phyloP scores from a whole-genome alignment of 805 yeast species.

The Candida silvicultrix region DNA sequence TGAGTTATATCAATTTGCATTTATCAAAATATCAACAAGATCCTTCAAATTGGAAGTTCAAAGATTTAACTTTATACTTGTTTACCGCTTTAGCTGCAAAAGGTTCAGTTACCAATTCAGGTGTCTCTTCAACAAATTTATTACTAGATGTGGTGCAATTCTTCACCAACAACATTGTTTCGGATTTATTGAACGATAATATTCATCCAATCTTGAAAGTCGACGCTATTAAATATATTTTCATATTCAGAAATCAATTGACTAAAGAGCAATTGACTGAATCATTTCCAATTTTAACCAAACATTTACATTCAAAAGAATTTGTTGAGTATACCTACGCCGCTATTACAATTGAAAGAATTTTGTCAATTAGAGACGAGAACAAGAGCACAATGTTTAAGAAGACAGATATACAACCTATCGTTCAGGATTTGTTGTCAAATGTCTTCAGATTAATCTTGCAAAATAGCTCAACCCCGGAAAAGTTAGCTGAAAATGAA shows the following conservation, averaged over 20 bases:
- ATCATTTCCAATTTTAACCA: conserved; percentile 71
- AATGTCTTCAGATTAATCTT: conserved; percentile 65
- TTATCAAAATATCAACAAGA: conserved; percentile 43
- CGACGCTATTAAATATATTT: conserved; percentile 88
- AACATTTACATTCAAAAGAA: conserved; percentile 56
- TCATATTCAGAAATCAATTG: conserved; percentile 86
- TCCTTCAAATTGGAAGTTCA: conserved; percentile 67
- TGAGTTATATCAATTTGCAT: conserved; percentile 65
- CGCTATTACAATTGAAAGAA: conserved; percentile 86
- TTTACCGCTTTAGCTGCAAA: conserved; percentile 89
- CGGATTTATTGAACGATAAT: conserved; percentile 57
- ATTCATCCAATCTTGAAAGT: conserved; percentile 77
- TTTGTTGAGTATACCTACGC: conserved; percentile 91
- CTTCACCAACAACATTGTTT: conserved; percentile 74
- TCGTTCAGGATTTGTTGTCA: conserved; percentile 53
- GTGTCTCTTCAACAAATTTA: conserved; percentile 81
- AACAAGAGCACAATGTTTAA: conserved; percentile 56
- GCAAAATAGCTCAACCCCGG: conserved; percentile 60
- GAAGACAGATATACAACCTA: conserved; percentile 64
- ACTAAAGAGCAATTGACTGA: conserved; percentile 78
- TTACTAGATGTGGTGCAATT: conserved; percentile 83
- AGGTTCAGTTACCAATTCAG: conserved; percentile 80
- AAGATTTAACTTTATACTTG: conserved; percentile 80
- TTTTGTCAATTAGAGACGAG: conserved; percentile 65
- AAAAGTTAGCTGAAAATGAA: conserved; percentile 91